These are phyloP conservation scores for Verticillium tricorpus DNA, from an alignment of 2,329 filamentous ascomycete species.

Conservation along the genomic window DNA sequence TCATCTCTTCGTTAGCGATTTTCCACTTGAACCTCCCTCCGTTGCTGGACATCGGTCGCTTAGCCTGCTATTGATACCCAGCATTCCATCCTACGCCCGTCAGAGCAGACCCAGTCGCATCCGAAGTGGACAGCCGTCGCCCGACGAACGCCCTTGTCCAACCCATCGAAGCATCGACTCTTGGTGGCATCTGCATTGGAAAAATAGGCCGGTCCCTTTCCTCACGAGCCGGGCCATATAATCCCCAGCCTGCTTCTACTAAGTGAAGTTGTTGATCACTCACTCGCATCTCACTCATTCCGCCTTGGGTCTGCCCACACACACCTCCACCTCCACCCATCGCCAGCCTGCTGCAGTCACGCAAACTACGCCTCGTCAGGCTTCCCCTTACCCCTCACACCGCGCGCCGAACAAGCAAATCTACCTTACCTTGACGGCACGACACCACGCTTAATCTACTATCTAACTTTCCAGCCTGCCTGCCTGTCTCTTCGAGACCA, in stretches of 20 bases:
- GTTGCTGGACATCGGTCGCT: background rate
- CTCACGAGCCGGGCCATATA: background rate
- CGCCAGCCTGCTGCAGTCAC: background rate
- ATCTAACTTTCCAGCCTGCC: background rate
- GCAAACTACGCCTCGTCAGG: background rate
- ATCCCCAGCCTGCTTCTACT: background rate
- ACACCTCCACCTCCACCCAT: no score
- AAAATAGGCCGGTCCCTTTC: background rate
- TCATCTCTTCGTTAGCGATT: background rate
- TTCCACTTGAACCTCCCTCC: background rate
- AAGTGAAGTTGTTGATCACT: background rate
- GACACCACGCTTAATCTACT: background rate
- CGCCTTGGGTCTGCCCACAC: background rate
- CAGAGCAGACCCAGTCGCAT: background rate
- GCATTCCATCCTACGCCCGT: background rate
- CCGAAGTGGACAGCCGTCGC: background rate
- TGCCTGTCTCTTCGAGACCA: background rate
- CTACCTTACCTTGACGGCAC: background rate
- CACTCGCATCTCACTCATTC: background rate
- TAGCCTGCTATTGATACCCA: background rate
- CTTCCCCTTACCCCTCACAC: background rate
- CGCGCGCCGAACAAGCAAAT: background rate
- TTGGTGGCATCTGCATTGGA: background rate
- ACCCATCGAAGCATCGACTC: background rate
- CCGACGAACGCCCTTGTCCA: background rate